phyloP scores from a whole-genome alignment of 768 basidiomycete species.

The Suillus spraguei region DNA sequence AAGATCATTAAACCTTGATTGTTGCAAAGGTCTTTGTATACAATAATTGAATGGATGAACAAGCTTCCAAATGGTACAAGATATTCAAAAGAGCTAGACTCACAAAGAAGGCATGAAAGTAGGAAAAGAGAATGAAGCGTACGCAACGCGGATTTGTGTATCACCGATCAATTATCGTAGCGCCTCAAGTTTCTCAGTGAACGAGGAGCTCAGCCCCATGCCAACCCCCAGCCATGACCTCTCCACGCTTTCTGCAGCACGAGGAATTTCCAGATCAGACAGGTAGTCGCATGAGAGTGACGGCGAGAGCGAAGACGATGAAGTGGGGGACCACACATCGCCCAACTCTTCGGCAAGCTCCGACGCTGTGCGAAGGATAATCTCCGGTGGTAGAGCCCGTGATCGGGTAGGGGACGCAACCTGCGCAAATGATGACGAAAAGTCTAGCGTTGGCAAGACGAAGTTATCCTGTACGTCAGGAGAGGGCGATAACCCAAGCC shows the following conservation, averaged over 20 bases:
- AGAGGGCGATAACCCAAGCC: slow-evolving; percentile 16
- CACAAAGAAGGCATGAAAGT: too few relatives aligned
- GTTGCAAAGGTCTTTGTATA: neutral
- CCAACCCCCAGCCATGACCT: slow-evolving; percentile 24
- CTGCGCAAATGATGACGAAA: slow-evolving; percentile 51
- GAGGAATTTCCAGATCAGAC: slow-evolving; percentile 7
- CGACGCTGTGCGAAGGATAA: slow-evolving; percentile 26
- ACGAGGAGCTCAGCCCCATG: slow-evolving; percentile 22
- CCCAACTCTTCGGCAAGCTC: slow-evolving; percentile 22
- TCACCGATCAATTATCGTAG: neutral
- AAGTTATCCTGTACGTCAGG: slow-evolving; percentile 67
- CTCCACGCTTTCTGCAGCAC: neutral
- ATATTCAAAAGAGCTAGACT: neutral
- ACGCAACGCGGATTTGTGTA: neutral
- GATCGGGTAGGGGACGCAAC: slow-evolving; percentile 7
- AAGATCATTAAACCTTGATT: neutral
- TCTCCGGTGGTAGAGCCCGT: slow-evolving; percentile 14
- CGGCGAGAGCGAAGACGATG: neutral
- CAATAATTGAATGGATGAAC: neutral
- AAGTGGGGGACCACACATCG: slow-evolving; percentile 7
- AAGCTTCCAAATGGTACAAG: neutral
- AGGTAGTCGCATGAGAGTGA: slow-evolving; percentile 4
- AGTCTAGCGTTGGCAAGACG: slow-evolving; percentile 76
- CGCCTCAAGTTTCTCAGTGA: slow-evolving; percentile 7
- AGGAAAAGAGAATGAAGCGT: neutral